Conservation (phyloP, 768 basidiomycete genomes). For the Russula sp. region DNA sequence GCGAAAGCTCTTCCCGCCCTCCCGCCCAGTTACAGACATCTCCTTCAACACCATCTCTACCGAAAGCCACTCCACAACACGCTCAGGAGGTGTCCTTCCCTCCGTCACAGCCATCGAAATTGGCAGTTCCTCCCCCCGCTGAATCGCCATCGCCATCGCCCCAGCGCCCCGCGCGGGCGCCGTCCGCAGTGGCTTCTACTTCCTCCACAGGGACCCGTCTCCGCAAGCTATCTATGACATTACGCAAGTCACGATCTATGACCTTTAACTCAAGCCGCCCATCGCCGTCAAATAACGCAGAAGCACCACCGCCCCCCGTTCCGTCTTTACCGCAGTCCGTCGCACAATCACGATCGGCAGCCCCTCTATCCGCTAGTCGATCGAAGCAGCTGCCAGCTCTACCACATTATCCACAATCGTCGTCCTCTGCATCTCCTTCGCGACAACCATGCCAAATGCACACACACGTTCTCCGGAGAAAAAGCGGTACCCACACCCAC, state of each 20-base stretch:
- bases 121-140: background rate
- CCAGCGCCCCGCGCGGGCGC: slow-evolving; percentile 21
- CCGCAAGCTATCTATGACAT: slow-evolving; percentile 36
- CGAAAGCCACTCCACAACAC: background rate
- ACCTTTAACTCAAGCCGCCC: slow-evolving; percentile 31
- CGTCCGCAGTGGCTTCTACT: slow-evolving; percentile 14
- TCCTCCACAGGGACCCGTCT: slow-evolving; percentile 20
- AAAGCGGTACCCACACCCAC: slow-evolving; percentile 18
- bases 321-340: slow-evolving; percentile 36
- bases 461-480: slow-evolving; percentile 5
- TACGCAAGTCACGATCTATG: slow-evolving; percentile 49
- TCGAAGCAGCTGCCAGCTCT: background rate
- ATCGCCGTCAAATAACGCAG: slow-evolving; percentile 33
- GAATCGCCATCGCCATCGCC: slow-evolving; percentile 19
- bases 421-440: background rate
- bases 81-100: slow-evolving; percentile 1
- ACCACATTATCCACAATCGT: background rate
- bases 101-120: slow-evolving; percentile 10
- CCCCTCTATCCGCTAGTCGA: slow-evolving; percentile 16
- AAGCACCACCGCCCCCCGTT: slow-evolving; percentile 42
- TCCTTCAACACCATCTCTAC: slow-evolving; percentile 5
- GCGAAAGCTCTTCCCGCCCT: slow-evolving; percentile 16
- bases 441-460: background rate
- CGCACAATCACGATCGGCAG: slow-evolving; percentile 26
- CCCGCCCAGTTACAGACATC: background rate